Evolutionary conservation across 257 asterid genomes (phyloP), one percentile per base, ranked within the genome.

Genomic region (Linaria vulgaris): DNA sequence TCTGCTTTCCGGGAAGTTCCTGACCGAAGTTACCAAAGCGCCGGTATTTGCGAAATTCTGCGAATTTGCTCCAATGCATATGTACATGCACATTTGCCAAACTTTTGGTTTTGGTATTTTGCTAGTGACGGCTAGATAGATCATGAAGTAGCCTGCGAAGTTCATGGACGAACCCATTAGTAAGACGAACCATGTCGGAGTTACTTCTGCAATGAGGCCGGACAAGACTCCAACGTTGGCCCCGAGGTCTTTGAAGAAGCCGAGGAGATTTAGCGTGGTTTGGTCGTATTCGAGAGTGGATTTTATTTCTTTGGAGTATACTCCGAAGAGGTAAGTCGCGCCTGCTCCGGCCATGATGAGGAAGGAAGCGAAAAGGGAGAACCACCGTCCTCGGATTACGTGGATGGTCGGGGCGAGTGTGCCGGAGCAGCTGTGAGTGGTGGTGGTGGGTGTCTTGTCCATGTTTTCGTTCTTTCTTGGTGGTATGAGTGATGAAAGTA

Each of bases 271-370:
- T 37, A 89, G 86, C 3, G 96, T 89, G 9, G 96, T 84, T 71
- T 89, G 96, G 53, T 86, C 94, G 64, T 89, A 89, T 0, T 89
- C 95, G 4, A 89, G 76, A 0, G 88, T 48, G 21, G 83, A 50
- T 59, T 89, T 89, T 19, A 89, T 86, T 12, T 89, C 95, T 59
- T 84, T 86, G 37, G 97, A 89, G 77, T 89, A 89, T 4, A 82
- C 87, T 5, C 89, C 95, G 68, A 86, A 89, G 9, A 89, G 80
- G 25, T 89, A 89, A 1, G 97, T 86, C 0, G 97, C 97, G n/a
- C 97, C 97, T 0, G 97, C 97, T 6, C 95, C 97, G 19, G 95
- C 85, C 97, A 86, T 89, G 59, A 89, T 63, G 17, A 89, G 81
- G 68, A 89, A 80, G 5, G 97, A 78, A 21, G 95, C 95, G 63